A percentile compares a stretch with the other conserved stretches of the same genome.
These are phyloP conservation scores for Teratosphaeria gauchensis DNA, from an alignment of 2,329 filamentous ascomycete species.

Conservation along the genomic window DNA sequence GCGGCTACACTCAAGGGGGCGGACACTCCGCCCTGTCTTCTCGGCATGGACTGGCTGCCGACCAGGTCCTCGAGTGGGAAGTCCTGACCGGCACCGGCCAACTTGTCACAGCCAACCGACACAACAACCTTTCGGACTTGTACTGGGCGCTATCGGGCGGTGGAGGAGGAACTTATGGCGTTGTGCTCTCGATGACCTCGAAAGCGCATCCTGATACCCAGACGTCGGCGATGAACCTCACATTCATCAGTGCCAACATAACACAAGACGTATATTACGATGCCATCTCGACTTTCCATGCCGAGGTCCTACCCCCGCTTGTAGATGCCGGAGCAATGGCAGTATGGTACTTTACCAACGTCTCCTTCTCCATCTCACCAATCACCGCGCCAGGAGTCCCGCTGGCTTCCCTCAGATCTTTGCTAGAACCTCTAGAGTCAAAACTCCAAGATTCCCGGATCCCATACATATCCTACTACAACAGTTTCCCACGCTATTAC, in stretches of 20 bases:
- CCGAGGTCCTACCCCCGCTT: slow-evolving; percentile 37
- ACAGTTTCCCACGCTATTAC: slow-evolving; percentile 25
- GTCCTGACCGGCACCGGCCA: slow-evolving; percentile 42
- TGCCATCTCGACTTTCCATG: slow-evolving; percentile 39
- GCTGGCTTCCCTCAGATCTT: slow-evolving; percentile 31
- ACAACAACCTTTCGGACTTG: slow-evolving; percentile 42
- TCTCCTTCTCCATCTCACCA: slow-evolving; percentile 38
- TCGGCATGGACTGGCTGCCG: slow-evolving; percentile 49
- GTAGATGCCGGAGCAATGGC: slow-evolving; percentile 42
- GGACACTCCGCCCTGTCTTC: slow-evolving; percentile 48
- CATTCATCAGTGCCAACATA: slow-evolving; percentile 26
- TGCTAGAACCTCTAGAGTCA: slow-evolving; percentile 39
- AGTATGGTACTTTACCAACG: slow-evolving; percentile 43
- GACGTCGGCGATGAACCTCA: slow-evolving; percentile 37
- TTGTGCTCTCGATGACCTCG: slow-evolving; percentile 47
- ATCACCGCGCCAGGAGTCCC: slow-evolving; percentile 41
- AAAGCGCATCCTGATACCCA: slow-evolving; percentile 39
- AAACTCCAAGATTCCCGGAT: slow-evolving; percentile 31
- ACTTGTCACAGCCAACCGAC: slow-evolving; percentile 39
- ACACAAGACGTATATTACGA: slow-evolving; percentile 34
- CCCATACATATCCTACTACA: slow-evolving; percentile 21
- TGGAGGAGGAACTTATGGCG: slow-evolving; percentile 49
- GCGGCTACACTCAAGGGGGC: slow-evolving; percentile 52
- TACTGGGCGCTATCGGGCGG: slow-evolving; percentile 56
- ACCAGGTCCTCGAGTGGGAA: slow-evolving; percentile 44